Evolutionary conservation across 371 early-diverging fungal species (phyloP).

Genomic region (Mortierella sp.): DNA sequence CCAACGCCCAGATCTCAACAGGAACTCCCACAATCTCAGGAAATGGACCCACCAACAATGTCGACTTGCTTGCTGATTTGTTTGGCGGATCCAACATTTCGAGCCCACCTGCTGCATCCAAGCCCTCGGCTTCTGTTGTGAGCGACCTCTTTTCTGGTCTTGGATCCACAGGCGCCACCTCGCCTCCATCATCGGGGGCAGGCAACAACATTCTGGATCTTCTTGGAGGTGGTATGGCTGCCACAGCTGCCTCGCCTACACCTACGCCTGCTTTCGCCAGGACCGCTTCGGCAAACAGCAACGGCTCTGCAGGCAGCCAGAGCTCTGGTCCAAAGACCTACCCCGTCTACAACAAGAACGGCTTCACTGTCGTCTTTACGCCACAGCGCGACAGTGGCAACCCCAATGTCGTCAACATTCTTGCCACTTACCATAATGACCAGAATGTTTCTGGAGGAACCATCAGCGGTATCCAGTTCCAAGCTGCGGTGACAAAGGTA

Average conservation of each 20-base stretch:
- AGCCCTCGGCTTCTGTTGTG: conserved; percentile 55
- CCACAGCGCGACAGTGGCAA: conserved; percentile 75
- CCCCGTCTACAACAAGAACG: conserved; percentile 84
- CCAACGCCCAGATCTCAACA: conserved; percentile 58
- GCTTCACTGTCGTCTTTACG: conserved; percentile 77
- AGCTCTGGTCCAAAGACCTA: conserved; percentile 56
- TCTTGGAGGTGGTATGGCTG: conserved; percentile 55
- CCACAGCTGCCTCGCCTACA: conserved; percentile 29
- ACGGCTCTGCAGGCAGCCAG: conserved; percentile 29
- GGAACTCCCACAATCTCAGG: conserved; percentile 58
- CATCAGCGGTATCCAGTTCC: conserved; percentile 81
- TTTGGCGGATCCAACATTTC: conserved; percentile 66
- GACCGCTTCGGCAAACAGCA: conserved; percentile 37
- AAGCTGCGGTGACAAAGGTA: conserved; percentile 94
- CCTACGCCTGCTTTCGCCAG: conserved; percentile 31
- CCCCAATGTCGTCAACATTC: conserved; percentile 75
- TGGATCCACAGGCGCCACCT: conserved; percentile 33
- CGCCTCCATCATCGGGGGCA: conserved; percentile 32
- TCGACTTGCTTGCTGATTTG: conserved; percentile 87
- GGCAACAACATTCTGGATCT: conserved; percentile 51
- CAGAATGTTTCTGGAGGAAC: conserved; percentile 62
- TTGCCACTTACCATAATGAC: conserved; percentile 78
- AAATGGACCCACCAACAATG: conserved; percentile 61
- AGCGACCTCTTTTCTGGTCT: conserved; percentile 55
- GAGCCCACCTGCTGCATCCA: conserved; percentile 55